phyloP scores from a whole-genome alignment of 1,284 basidiomycete genomes.

The Taiwanofungus camphoratus region DNA sequence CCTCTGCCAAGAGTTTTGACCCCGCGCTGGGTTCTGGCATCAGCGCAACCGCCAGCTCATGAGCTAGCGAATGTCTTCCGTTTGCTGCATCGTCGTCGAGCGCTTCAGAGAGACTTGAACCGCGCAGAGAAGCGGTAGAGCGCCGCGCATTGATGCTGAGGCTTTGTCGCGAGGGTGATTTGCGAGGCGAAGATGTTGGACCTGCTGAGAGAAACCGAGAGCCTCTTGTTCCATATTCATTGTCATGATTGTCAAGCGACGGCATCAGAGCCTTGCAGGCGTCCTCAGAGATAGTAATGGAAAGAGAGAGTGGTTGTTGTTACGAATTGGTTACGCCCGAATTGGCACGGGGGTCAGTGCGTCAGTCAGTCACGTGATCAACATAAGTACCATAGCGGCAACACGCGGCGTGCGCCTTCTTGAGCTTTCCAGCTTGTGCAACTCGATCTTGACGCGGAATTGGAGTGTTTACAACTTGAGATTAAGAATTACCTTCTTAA shows the following conservation, averaged over 20 bases:
- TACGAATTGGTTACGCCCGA: too few species aligned
- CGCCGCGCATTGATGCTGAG: conserved; percentile 35
- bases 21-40: conserved; percentile 76
- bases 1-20: conserved; percentile 72
- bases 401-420: too few species aligned
- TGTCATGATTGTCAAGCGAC: conserved; percentile 18
- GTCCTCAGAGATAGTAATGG: too few species aligned
- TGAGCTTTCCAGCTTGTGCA: too few species aligned
- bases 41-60: conserved; percentile 75
- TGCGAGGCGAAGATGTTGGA: conserved; percentile 30
- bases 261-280: too few species aligned
- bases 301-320: too few species aligned
- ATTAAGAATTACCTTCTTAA: too few species aligned
- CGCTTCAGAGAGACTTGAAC: conserved; percentile 28
- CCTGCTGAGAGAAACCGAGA: conserved; percentile 20
- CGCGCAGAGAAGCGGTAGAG: conserved; percentile 40
- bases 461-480: too few species aligned
- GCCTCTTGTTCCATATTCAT: conserved; percentile 16
- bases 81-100: conserved; percentile 37
- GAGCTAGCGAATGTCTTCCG: conserved; percentile 66
- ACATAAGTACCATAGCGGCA: too few species aligned
- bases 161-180: conserved; percentile 42
- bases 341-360: too few species aligned
- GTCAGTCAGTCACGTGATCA: too few species aligned
- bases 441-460: too few species aligned